These are phyloP conservation scores for Didymella sp. DNA, from an alignment of 2,329 filamentous ascomycete genomes.

Conservation along the genomic window DNA sequence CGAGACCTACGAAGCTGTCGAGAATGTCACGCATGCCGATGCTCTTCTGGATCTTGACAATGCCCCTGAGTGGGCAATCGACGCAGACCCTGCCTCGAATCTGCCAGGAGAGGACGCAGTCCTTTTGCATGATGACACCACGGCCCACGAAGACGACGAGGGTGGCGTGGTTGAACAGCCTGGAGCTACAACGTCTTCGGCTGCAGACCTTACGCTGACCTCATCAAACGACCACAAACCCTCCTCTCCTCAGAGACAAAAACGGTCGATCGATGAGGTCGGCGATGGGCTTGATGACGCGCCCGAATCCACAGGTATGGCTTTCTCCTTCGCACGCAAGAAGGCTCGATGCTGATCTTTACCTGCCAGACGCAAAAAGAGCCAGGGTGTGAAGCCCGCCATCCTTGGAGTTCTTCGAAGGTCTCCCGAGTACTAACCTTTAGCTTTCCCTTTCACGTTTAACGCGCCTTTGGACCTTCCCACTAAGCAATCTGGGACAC, in stretches of 20 bases:
- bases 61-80: conserved; percentile 27
- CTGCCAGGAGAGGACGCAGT: conserved; percentile 18
- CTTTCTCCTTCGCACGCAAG: not conserved
- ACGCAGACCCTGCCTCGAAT: conserved; percentile 20
- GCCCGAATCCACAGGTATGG: conserved; percentile 40
- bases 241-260: conserved; percentile 41
- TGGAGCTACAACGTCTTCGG: conserved; percentile 36
- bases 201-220: conserved; percentile 35
- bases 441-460: conserved; percentile 16
- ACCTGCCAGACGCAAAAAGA: conserved; percentile 40
- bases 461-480: not conserved
- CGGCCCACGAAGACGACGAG: conserved; percentile 30
- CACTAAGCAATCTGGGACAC: not conserved
- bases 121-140: conserved; percentile 22
- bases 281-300: conserved; percentile 37
- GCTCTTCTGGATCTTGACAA: conserved; percentile 33
- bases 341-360: conserved; percentile 21
- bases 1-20: conserved; percentile 17
- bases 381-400: conserved; percentile 38
- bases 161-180: conserved; percentile 33
- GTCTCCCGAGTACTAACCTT: conserved; percentile 30
- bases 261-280: conserved; percentile 45
- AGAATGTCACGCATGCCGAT: conserved; percentile 22
- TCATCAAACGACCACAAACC: conserved; percentile 33
- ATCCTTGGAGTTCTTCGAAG: conserved; percentile 26